These are phyloP conservation scores for Hymenoscyphus fructigenus DNA, from an alignment of 2,329 filamentous ascomycete genomes.

Conservation along the genomic window DNA sequence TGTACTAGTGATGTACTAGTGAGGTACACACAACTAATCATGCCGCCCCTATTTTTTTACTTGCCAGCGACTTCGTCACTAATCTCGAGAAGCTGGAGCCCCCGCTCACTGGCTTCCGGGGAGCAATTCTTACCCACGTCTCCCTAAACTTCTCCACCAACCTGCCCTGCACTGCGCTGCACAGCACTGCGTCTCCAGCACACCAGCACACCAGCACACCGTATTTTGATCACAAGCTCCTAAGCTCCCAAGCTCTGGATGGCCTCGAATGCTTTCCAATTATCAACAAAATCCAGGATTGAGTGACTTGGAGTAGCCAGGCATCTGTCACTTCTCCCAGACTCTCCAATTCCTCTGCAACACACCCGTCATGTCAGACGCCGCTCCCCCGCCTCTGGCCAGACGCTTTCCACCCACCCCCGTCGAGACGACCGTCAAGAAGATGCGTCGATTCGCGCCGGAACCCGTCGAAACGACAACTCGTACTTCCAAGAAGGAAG, in stretches of 20 bases:
- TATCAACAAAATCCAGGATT: constrained; percentile 22
- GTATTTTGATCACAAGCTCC: constrained; percentile 26
- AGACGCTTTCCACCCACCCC: constrained; percentile 37
- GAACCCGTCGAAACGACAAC: constrained; percentile 45
- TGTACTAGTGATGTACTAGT: too few species aligned
- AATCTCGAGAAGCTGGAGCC: too few species aligned
- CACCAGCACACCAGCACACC: constrained; percentile 7
- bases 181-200: not conserved
- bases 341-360: constrained; percentile 9
- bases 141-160: not conserved
- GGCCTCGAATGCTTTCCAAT: constrained; percentile 19
- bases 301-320: constrained; percentile 11
- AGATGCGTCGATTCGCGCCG: constrained; percentile 39
- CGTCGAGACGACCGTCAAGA: constrained; percentile 38
- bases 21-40: too few species aligned
- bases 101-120: too few species aligned
- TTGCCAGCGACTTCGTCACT: too few species aligned
- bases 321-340: constrained; percentile 11
- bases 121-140: not conserved
- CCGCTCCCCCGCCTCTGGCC: constrained; percentile 23
- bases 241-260: constrained; percentile 4
- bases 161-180: not conserved
- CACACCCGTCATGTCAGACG: constrained; percentile 28
- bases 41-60: too few species aligned
- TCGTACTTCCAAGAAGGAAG: constrained; percentile 39